These are phyloP conservation scores for Spathaspora gorwiae DNA, from an alignment of 805 yeast species.

Conservation along the genomic window DNA sequence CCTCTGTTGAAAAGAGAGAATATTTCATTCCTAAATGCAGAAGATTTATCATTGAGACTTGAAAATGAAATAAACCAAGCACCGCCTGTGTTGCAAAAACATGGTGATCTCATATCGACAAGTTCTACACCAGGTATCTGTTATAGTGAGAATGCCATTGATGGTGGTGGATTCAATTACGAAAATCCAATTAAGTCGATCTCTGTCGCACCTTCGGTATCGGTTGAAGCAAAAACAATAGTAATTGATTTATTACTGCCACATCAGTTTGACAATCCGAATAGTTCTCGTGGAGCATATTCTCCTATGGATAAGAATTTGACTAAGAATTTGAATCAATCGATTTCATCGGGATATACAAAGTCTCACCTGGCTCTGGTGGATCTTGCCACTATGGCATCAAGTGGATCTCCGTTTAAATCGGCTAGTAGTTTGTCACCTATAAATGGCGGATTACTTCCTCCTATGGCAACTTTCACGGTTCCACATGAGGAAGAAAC, in stretches of 20 bases:
- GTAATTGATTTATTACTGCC: constrained; percentile 24
- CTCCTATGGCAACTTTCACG: constrained; percentile 30
- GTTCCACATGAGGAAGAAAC: constrained; percentile 1
- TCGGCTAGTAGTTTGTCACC: constrained; percentile 9
- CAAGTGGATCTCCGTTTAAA: background rate
- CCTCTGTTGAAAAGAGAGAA: background rate
- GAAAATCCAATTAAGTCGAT: constrained; percentile 6
- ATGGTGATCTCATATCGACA: background rate
- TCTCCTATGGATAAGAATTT: constrained; percentile 5
- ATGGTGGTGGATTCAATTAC: background rate
- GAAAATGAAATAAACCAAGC: background rate
- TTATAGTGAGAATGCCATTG: background rate
- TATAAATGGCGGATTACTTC: constrained; percentile 16
- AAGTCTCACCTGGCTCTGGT: constrained; percentile 49
- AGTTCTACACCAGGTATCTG: background rate
- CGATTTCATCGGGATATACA: constrained; percentile 6
- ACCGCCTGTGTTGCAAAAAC: background rate
- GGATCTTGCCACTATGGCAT: constrained; percentile 53
- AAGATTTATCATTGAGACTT: constrained; percentile 1
- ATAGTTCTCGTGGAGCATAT: constrained; percentile 1
- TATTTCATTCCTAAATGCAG: background rate
- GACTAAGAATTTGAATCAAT: constrained; percentile 9
- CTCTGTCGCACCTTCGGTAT: constrained; percentile 9
- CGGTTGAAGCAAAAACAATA: constrained; percentile 1
- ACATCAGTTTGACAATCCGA: constrained; percentile 12